phyloP scores from a whole-genome alignment of 495 filamentous ascomycete genomes.

The Aspergillus avenaceus region DNA sequence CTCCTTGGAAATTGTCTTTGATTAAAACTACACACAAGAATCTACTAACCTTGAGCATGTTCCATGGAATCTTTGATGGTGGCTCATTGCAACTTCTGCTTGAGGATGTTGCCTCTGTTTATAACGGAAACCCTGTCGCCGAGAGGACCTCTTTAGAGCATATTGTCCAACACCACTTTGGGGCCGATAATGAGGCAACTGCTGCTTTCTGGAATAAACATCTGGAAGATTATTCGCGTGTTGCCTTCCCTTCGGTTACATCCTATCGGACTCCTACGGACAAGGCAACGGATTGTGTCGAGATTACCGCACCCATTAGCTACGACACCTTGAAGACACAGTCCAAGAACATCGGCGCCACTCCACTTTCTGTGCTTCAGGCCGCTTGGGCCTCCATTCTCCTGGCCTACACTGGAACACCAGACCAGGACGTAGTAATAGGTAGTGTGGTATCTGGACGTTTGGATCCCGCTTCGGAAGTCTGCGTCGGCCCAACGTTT shows the following conservation, averaged over 20 bases:
- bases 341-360: slow-evolving; percentile 46
- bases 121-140: slow-evolving; percentile 24
- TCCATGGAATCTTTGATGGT: slow-evolving; percentile 79
- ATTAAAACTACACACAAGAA: slow-evolving; percentile 17
- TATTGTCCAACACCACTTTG: slow-evolving; percentile 29
- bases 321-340: slow-evolving; percentile 14
- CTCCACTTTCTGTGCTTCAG: slow-evolving; percentile 66
- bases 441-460: slow-evolving; percentile 70
- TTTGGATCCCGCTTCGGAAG: slow-evolving; percentile 54
- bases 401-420: slow-evolving; percentile 31
- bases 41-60: slow-evolving; percentile 60
- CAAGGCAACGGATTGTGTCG: slow-evolving; percentile 13
- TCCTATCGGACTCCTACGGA: slow-evolving; percentile 9
- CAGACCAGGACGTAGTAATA: slow-evolving; percentile 30
- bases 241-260: slow-evolving; percentile 20
- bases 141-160: slow-evolving; percentile 21
- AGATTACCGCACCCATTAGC: slow-evolving; percentile 12
- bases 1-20: slow-evolving; percentile 33
- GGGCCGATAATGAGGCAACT: slow-evolving; percentile 38
- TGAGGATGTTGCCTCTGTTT: slow-evolving; percentile 47
- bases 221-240: slow-evolving; percentile 28
- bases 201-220: slow-evolving; percentile 58
- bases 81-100: slow-evolving; percentile 66
- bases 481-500: slow-evolving; percentile 67
- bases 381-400: slow-evolving; percentile 64